A percentile compares a stretch with the other conserved stretches of the same genome.
phyloP scores from a whole-genome alignment of 805 yeast species.

The Sugiyamaella marilandica region DNA sequence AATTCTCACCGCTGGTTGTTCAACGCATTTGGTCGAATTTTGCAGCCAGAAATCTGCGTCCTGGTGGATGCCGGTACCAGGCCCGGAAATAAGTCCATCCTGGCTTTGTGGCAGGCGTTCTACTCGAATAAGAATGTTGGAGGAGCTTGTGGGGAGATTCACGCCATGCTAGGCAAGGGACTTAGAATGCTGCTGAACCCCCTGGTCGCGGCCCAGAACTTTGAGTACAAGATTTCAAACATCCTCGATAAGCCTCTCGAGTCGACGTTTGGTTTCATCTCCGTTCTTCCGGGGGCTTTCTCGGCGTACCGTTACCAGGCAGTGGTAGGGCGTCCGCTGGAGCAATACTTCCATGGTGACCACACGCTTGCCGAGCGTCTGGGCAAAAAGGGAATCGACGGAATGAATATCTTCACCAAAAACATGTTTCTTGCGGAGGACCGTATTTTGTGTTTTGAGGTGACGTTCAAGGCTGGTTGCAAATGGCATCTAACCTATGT shows the following conservation, averaged over 20 bases:
- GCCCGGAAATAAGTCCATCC: slow-evolving; percentile 53
- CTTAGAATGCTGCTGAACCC: slow-evolving; percentile 45
- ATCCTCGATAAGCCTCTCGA: slow-evolving; percentile 64
- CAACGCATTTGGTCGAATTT: slow-evolving; percentile 55
- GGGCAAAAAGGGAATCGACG: slow-evolving; percentile 53
- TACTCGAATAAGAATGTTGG: slow-evolving; percentile 56
- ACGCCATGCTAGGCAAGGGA: slow-evolving; percentile 50
- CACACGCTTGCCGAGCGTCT: slow-evolving; percentile 41
- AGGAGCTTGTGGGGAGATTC: slow-evolving; percentile 71
- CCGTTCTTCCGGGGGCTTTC: slow-evolving; percentile 66
- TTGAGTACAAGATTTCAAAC: slow-evolving; percentile 63
- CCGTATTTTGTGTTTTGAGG: slow-evolving; percentile 61
- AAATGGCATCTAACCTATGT: slow-evolving; percentile 61
- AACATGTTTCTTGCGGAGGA: slow-evolving; percentile 71
- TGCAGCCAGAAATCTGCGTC: slow-evolving; percentile 54
- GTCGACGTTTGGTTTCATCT: slow-evolving; percentile 58
- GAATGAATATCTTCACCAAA: slow-evolving; percentile 59
- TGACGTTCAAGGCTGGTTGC: slow-evolving; percentile 52
- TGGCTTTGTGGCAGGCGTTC: slow-evolving; percentile 60
- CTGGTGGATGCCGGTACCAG: slow-evolving; percentile 63
- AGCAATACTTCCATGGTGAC: slow-evolving; percentile 66
- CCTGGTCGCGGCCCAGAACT: slow-evolving; percentile 60
- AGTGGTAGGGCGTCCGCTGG: slow-evolving; percentile 58
- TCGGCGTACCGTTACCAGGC: slow-evolving; percentile 61
- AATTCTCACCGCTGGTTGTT: slow-evolving; percentile 68